phyloP scores from a whole-genome alignment of 2,329 filamentous ascomycete species.

The Verticillium longisporum region DNA sequence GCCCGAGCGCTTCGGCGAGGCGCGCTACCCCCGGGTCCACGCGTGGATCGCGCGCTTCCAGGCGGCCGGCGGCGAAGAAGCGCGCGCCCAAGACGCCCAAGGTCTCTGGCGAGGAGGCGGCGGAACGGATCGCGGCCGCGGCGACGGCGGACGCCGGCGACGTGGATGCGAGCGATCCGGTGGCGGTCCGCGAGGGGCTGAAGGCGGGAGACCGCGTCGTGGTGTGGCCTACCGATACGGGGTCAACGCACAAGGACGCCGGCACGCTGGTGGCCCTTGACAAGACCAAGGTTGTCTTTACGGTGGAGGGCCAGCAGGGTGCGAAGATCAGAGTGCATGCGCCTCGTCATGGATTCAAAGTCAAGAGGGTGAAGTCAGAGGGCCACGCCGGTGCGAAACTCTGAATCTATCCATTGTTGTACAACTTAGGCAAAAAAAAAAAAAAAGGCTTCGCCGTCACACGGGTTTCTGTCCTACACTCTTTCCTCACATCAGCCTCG shows the following conservation, averaged over 20 bases:
- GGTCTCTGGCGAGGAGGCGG: slow-evolving; percentile 48
- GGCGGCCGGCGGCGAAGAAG: slow-evolving; percentile 31
- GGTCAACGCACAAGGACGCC: slow-evolving; percentile 48
- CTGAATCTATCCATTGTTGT: background rate
- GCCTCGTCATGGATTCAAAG: slow-evolving; percentile 52
- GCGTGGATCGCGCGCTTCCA: slow-evolving; percentile 60
- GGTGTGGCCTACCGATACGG: slow-evolving; percentile 57
- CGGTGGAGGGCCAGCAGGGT: slow-evolving; percentile 34
- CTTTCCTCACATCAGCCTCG: too few relatives aligned
- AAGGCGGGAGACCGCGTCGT: slow-evolving; percentile 46
- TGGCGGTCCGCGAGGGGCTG: slow-evolving; percentile 36
- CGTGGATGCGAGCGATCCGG: background rate
- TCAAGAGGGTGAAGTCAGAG: slow-evolving; percentile 23
- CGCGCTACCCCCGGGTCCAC: slow-evolving; percentile 52
- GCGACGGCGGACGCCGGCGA: background rate
- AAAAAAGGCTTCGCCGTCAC: background rate
- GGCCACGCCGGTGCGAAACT: background rate
- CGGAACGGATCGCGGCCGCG: slow-evolving; percentile 31
- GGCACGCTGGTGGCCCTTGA: slow-evolving; percentile 48
- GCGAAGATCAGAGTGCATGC: slow-evolving; percentile 48
- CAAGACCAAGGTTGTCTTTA: slow-evolving; percentile 50
- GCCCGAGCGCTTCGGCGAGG: slow-evolving; percentile 39
- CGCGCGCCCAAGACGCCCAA: slow-evolving; percentile 25
- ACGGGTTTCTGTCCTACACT: too few relatives aligned
- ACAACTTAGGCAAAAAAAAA: too few relatives aligned